phyloP scores from a whole-genome alignment of 1,284 basidiomycete species.

The Salmacisia buchloeana region DNA sequence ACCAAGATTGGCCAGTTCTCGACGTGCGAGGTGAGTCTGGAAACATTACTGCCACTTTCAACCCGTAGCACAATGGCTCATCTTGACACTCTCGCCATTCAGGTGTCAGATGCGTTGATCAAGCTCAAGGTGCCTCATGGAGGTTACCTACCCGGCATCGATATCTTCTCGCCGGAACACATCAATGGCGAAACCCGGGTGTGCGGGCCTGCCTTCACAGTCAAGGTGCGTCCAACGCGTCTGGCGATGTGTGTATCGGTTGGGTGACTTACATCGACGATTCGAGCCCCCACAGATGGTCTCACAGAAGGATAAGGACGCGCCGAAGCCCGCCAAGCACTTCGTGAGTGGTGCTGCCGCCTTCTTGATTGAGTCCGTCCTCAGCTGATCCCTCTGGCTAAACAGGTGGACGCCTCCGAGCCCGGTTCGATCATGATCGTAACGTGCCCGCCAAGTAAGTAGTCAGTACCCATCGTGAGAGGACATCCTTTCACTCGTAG shows the following conservation, averaged over 20 bases:
- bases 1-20: constrained; percentile 8
- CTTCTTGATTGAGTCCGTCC: no score
- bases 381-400: neutral
- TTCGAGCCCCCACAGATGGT: constrained; percentile 60
- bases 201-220: constrained; percentile 81
- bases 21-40: constrained; percentile 11
- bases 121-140: constrained; percentile 72
- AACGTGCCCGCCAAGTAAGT: constrained; percentile 66
- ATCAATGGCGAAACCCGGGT: constrained; percentile 29
- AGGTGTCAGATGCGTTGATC: constrained; percentile 84
- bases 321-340: constrained; percentile 67
- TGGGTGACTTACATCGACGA: neutral
- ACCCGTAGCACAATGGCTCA: neutral
- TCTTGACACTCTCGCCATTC: neutral
- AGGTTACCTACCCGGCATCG: constrained; percentile 75
- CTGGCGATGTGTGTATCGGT: no score
- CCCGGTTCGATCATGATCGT: constrained; percentile 69
- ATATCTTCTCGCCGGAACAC: constrained; percentile 57
- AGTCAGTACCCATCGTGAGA: neutral
- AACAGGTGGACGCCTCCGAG: constrained; percentile 65
- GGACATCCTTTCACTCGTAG: neutral
- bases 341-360: constrained; percentile 57
- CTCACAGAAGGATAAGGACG: constrained; percentile 58
- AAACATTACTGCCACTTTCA: neutral
- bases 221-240: constrained; percentile 62